Conservation (phyloP, 2,329 filamentous ascomycete genomes). For the Gaeumannomyces sp. region DNA sequence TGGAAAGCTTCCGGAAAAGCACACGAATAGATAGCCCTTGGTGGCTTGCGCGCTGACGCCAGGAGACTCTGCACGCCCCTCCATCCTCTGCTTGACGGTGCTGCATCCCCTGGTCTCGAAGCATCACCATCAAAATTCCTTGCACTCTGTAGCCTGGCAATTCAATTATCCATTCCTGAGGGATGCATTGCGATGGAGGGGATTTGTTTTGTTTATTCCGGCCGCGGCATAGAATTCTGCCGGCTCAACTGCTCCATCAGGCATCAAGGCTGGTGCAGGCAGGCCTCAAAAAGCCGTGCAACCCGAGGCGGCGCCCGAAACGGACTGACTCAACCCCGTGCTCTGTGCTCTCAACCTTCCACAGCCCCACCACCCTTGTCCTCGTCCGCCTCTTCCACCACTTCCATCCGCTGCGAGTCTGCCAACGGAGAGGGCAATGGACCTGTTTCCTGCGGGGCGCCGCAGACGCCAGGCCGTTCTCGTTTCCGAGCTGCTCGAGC, state of each 20-base stretch:
- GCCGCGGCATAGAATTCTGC: neutral
- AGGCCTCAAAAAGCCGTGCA: neutral
- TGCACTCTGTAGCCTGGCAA: neutral
- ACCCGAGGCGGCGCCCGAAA: neutral
- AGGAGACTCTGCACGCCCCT: neutral
- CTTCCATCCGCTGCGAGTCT: conserved; percentile 21
- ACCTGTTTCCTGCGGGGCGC: neutral
- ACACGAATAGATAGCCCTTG: neutral
- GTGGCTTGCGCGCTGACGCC: no score
- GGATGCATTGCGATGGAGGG: neutral
- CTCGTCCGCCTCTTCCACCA: conserved; percentile 16
- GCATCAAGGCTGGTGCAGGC: neutral
- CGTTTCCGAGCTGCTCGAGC: conserved; percentile 42
- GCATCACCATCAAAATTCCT: neutral
- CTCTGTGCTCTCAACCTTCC: neutral
- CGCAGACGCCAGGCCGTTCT: conserved; percentile 23
- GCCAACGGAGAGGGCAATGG: conserved; percentile 9
- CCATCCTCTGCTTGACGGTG: neutral
- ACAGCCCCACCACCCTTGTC: neutral
- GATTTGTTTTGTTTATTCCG: neutral
- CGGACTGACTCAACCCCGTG: neutral
- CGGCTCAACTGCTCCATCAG: neutral
- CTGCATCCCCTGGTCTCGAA: neutral
- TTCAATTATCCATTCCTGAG: neutral
- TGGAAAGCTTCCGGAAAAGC: neutral